A percentile compares a stretch with the other conserved stretches of the same genome.
phyloP scores from a whole-genome alignment of 345 rosid species.

The Hirschfeldia incana region DNA sequence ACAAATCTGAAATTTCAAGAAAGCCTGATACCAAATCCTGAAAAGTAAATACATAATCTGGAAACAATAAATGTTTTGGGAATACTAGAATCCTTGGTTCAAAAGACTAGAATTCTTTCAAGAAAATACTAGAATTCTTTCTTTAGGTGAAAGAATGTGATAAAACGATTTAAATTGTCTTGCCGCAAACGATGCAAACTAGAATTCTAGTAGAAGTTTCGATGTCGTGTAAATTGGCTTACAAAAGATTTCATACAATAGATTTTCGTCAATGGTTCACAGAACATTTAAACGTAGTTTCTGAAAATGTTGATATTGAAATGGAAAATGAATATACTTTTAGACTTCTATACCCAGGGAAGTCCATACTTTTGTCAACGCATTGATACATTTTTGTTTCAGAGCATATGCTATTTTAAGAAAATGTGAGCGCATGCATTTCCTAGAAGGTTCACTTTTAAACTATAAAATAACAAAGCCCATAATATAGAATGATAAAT shows the following conservation, averaged over 20 bases:
- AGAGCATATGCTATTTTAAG: background rate
- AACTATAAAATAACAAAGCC: background rate
- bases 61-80: background rate
- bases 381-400: background rate
- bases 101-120: background rate
- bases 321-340: background rate
- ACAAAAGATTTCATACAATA: background rate
- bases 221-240: background rate
- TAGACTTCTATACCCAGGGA: background rate
- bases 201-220: background rate
- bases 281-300: background rate
- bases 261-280: background rate
- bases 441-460: background rate
- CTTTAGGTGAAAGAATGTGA: background rate
- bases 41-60: constrained; percentile 23
- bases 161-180: background rate
- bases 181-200: background rate
- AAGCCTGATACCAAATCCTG: constrained; percentile 14
- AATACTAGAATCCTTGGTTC: background rate
- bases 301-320: background rate
- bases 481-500: background rate
- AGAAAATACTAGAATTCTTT: background rate
- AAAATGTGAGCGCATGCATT: too few species aligned
- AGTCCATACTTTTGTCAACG: background rate
- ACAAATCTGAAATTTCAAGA: background rate